Conservation (phyloP, 1,284 basidiomycete genomes). For the Puccinia hordei region DNA sequence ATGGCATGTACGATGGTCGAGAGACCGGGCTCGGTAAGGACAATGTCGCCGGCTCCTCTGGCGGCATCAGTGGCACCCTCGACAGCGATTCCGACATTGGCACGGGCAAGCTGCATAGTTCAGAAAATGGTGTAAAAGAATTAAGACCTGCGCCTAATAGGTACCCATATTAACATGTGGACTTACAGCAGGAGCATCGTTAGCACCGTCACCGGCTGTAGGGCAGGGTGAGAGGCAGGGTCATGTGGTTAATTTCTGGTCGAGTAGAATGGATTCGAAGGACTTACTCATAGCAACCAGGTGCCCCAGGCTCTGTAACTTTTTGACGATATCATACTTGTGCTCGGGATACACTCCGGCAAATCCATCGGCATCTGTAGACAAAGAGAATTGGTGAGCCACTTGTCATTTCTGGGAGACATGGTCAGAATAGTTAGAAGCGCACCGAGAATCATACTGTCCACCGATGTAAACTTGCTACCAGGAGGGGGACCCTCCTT, state of each 20-base stretch:
- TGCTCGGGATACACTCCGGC: conserved; percentile 82
- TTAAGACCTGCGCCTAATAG: background rate
- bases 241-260: background rate
- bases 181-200: conserved; percentile 77
- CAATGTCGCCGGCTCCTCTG: conserved; percentile 92
- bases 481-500: conserved; percentile 83
- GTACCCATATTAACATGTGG: background rate
- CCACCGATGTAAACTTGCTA: conserved; percentile 73
- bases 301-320: conserved; percentile 75
- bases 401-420: background rate
- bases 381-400: background rate
- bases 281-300: conserved; percentile 45
- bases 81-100: conserved; percentile 66
- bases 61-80: conserved; percentile 95
- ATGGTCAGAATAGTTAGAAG: background rate
- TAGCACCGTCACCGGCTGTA: conserved; percentile 90
- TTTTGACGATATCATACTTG: conserved; percentile 71
- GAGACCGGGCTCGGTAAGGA: conserved; percentile 90
- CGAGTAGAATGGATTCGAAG: too few relatives aligned
- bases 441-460: conserved; percentile 69
- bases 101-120: conserved; percentile 67
- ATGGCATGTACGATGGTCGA: conserved; percentile 96
- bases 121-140: conserved; percentile 58
- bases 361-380: conserved; percentile 84
- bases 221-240: background rate